These are phyloP conservation scores for Zygosaccharomyces gambellarensis DNA, from an alignment of 805 yeast species.

Conservation along the genomic window DNA sequence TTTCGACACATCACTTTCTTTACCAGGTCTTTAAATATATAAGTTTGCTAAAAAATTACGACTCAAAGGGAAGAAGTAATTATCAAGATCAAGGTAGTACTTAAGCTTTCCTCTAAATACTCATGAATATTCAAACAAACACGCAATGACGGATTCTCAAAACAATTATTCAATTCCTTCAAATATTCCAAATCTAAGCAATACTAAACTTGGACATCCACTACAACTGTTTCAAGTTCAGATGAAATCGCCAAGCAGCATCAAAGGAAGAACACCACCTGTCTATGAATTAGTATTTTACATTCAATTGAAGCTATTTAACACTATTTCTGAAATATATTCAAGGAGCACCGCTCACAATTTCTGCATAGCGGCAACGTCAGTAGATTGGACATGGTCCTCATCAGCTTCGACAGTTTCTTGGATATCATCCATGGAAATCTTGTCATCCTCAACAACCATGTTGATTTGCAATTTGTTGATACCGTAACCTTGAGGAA, in stretches of 20 bases:
- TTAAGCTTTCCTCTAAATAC: no score
- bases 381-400: slow-evolving; percentile 99
- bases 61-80: no score
- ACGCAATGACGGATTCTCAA: no score
- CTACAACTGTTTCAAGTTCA: not conserved
- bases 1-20: no score
- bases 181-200: no score
- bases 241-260: not conserved
- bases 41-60: no score
- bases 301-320: slow-evolving; percentile 4
- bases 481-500: slow-evolving; percentile 99
- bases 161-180: no score
- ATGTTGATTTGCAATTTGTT: slow-evolving; percentile 97
- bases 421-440: slow-evolving; percentile 87
- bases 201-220: not conserved
- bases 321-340: slow-evolving; percentile 5
- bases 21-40: no score
- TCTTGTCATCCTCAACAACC: slow-evolving; percentile 96
- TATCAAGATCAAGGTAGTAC: no score
- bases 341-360: slow-evolving; percentile 49
- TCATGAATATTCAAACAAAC: no score
- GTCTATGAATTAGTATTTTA: slow-evolving; percentile 2
- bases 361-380: slow-evolving; percentile 97
- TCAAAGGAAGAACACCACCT: not conserved
- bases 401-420: slow-evolving; percentile 76